Percentiles rank a stretch among this genome's conserved stretches.
phyloP scores from a whole-genome alignment of 345 rosid species.

The Sonneratia caseolaris region DNA sequence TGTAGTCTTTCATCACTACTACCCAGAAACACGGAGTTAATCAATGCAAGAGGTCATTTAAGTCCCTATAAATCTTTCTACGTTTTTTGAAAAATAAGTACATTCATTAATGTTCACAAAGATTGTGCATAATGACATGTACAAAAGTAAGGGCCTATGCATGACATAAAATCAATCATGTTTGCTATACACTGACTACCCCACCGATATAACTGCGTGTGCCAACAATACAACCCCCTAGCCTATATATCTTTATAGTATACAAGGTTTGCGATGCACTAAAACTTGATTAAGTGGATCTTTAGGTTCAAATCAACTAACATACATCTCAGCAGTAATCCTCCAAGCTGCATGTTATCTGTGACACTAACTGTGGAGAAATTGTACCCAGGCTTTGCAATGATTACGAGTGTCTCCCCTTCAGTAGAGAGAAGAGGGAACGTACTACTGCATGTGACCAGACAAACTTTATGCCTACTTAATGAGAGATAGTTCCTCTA shows the following conservation, averaged over 20 bases:
- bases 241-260: not conserved
- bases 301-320: not conserved
- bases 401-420: not conserved
- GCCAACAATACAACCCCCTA: no score
- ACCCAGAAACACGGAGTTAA: not conserved
- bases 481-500: not conserved
- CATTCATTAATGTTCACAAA: no score
- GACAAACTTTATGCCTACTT: not conserved
- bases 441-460: not conserved
- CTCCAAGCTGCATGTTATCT: not conserved
- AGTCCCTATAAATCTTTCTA: not conserved
- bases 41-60: not conserved
- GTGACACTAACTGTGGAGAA: not conserved
- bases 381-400: not conserved
- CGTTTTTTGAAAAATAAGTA: no score
- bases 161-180: no score
- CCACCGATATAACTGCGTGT: no score
- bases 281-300: not conserved
- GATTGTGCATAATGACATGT: no score
- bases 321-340: not conserved
- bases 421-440: not conserved
- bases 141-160: no score
- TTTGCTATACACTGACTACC: no score
- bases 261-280: not conserved
- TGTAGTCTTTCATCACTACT: not conserved